Conservation (phyloP, 495 filamentous ascomycete species). For the Sordaria brevicollis region DNA sequence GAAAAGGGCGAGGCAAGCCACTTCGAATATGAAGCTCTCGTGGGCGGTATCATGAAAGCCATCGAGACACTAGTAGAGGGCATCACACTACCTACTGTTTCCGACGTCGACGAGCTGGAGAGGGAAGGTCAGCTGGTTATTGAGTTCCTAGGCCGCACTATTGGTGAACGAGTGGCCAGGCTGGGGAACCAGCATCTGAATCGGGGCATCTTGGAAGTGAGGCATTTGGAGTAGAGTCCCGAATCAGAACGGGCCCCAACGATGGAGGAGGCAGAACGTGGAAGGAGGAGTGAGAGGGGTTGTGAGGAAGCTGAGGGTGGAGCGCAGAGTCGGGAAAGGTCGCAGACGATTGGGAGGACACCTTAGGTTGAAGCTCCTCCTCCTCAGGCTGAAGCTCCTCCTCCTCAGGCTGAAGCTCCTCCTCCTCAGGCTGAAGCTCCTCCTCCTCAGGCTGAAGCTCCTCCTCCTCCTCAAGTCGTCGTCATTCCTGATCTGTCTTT, state of each 20-base stretch:
- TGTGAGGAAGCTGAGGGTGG: too few species aligned
- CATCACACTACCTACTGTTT: background rate
- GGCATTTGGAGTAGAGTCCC: slow-evolving; percentile 21
- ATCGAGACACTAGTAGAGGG: slow-evolving; percentile 35
- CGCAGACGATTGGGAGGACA: background rate
- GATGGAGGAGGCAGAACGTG: background rate
- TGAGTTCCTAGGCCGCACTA: slow-evolving; percentile 44
- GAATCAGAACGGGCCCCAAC: background rate
- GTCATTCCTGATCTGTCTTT: background rate
- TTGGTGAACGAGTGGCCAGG: slow-evolving; percentile 48
- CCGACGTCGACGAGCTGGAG: slow-evolving; percentile 21
- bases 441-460: too few species aligned
- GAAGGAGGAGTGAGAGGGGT: background rate
- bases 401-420: too few species aligned
- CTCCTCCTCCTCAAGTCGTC: background rate
- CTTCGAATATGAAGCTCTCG: slow-evolving; percentile 51
- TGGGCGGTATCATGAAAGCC: slow-evolving; percentile 51
- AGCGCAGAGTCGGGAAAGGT: background rate
- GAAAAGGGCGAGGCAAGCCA: slow-evolving; percentile 47
- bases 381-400: too few species aligned
- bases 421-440: too few species aligned
- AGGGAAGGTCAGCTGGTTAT: slow-evolving; percentile 42
- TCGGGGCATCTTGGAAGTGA: slow-evolving; percentile 39
- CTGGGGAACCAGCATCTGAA: slow-evolving; percentile 41
- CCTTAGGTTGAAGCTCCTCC: background rate